These are phyloP conservation scores for Xylogone sp. DNA, from an alignment of 2,329 filamentous ascomycete genomes.

Conservation along the genomic window DNA sequence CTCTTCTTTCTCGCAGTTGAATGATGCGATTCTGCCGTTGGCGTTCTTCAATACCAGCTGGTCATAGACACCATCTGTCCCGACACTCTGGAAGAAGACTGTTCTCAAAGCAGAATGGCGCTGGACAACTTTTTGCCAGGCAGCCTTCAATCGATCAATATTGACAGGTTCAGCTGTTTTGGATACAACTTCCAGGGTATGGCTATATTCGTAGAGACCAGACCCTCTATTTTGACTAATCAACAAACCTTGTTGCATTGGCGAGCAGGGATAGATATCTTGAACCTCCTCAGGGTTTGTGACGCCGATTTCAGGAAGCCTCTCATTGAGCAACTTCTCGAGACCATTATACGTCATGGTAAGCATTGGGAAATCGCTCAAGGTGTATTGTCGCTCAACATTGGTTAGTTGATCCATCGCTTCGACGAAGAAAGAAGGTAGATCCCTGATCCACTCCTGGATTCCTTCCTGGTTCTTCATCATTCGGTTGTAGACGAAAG, in stretches of 20 bases:
- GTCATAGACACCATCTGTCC: conserved; percentile 2
- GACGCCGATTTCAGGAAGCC: too few relatives aligned
- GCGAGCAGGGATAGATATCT: conserved; percentile 2
- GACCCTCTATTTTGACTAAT: too few relatives aligned
- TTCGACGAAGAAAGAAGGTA: conserved; percentile 9
- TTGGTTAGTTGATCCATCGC: background rate
- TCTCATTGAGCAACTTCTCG: too few relatives aligned
- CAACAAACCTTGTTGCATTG: background rate
- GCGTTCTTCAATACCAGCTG: conserved; percentile 11
- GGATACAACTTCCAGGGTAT: too few relatives aligned
- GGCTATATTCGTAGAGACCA: too few relatives aligned
- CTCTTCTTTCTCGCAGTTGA: background rate
- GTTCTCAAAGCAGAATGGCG: conserved; percentile 10
- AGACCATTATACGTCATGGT: too few relatives aligned
- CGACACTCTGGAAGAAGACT: conserved; percentile 14
- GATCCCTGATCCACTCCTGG: conserved; percentile 8
- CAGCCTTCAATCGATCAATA: conserved; percentile 1
- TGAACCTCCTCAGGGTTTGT: too few relatives aligned
- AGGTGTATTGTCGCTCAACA: conserved; percentile 2
- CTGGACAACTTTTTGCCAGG: conserved; percentile 9
- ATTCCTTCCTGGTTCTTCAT: conserved; percentile 13
- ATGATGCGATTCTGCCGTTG: background rate
- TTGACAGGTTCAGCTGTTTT: too few relatives aligned
- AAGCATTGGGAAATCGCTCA: conserved; percentile 14
- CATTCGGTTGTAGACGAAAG: conserved; percentile 12